These are phyloP conservation scores for Dalbergia cultrata DNA, from an alignment of 306 rosid genomes.

Conservation along the genomic window DNA sequence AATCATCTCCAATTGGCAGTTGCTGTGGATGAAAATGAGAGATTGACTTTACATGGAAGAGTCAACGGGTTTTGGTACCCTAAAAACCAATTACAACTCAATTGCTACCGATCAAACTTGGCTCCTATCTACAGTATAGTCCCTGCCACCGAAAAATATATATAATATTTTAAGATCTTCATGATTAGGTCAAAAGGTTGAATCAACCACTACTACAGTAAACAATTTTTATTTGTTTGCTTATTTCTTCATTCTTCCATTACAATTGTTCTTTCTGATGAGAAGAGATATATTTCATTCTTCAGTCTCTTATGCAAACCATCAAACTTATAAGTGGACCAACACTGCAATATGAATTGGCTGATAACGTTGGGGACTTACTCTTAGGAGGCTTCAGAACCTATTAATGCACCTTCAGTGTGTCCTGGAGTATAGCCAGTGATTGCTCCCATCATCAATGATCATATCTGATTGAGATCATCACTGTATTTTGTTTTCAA, in stretches of 20 bases:
- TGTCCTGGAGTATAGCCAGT: conserved; percentile 42
- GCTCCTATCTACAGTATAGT: conserved; percentile 56
- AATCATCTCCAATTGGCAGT: conserved; percentile 4
- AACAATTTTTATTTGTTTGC: too few species aligned
- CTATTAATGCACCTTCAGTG: conserved; percentile 47
- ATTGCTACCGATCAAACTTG: conserved; percentile 35
- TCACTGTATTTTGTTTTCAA: conserved; percentile 46
- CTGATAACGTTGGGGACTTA: conserved; percentile 54
- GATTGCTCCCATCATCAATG: conserved; percentile 32
- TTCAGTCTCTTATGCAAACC: too few species aligned
- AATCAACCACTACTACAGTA: too few species aligned
- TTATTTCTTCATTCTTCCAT: too few species aligned
- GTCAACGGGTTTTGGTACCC: conserved; percentile 55
- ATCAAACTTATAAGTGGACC: too few species aligned
- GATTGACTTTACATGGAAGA: conserved; percentile 51
- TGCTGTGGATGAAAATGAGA: conserved; percentile 23
- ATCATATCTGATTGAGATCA: conserved; percentile 39
- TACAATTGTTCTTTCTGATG: too few species aligned
- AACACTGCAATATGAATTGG: conserved; percentile 22
- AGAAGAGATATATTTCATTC: too few species aligned
- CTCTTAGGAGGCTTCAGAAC: conserved; percentile 53
- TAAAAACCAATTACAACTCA: neutral
- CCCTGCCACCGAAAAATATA: conserved; percentile 55
- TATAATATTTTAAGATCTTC: conserved; percentile 47
- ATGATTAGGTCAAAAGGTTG: neutral